phyloP scores from a whole-genome alignment of 108 stramenopile species.

The Pseudonitzschia multistriata region DNA sequence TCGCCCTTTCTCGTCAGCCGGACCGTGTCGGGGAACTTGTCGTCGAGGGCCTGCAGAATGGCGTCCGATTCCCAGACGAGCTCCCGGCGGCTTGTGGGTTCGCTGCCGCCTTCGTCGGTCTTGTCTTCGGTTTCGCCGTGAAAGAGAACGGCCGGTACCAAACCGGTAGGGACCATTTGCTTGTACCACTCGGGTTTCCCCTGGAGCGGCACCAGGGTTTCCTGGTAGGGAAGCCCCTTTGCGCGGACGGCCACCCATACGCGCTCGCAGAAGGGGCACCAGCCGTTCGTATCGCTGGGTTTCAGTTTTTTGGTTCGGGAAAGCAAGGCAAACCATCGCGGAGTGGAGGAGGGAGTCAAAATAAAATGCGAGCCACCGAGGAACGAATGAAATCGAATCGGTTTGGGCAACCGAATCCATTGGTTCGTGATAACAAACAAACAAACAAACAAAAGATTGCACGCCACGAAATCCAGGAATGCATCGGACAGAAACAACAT shows the following conservation, averaged over 20 bases:
- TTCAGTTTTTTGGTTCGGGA: no score
- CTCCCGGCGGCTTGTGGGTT: neutral
- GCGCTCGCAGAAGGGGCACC: slow-evolving; percentile 72
- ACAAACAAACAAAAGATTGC: no score
- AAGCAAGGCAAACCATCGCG: no score
- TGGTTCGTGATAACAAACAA: no score
- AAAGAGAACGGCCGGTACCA: slow-evolving; percentile 33
- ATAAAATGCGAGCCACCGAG: slow-evolving; percentile 67
- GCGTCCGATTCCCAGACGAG: slow-evolving; percentile 12
- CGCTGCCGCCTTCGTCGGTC: neutral
- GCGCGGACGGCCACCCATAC: slow-evolving; percentile 53
- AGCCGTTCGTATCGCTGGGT: slow-evolving; percentile 39
- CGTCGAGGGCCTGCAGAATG: slow-evolving; percentile 10
- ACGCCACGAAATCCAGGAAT: no score
- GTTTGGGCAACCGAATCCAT: no score
- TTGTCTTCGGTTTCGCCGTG: slow-evolving; percentile 6
- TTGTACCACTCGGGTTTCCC: slow-evolving; percentile 14
- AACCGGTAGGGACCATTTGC: slow-evolving; percentile 61
- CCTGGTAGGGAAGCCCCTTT: slow-evolving; percentile 43
- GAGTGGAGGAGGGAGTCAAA: slow-evolving; percentile 48
- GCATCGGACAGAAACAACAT: no score
- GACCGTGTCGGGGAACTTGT: neutral
- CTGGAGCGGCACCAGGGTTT: slow-evolving; percentile 7
- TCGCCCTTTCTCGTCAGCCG: neutral
- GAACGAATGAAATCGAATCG: slow-evolving; percentile 15